phyloP scores from a whole-genome alignment of 257 asterid genomes.

The Mentha longifolia region DNA sequence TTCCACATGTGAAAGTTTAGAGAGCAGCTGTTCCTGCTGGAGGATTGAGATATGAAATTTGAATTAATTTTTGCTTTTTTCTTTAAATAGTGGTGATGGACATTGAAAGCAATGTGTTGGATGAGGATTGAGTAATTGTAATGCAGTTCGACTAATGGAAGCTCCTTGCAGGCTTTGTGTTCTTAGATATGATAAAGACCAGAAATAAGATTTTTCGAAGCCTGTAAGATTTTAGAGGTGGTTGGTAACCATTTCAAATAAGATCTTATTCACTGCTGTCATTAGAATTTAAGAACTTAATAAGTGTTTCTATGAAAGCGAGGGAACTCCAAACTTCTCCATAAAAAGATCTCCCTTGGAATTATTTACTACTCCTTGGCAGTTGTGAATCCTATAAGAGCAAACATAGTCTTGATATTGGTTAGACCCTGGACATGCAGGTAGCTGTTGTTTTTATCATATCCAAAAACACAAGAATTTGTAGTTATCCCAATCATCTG shows the following conservation, averaged over 20 bases:
- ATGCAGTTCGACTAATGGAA: background rate
- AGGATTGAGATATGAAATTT: slow-evolving; percentile 17
- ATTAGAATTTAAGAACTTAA: background rate
- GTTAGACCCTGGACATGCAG: background rate
- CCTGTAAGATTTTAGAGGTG: background rate
- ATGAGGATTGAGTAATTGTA: background rate
- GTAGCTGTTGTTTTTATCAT: background rate
- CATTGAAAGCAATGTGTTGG: slow-evolving; percentile 13
- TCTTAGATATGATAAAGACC: background rate
- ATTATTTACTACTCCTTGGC: background rate
- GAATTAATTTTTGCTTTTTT: background rate
- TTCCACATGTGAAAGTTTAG: slow-evolving; percentile 9
- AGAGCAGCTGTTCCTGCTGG: slow-evolving; percentile 1
- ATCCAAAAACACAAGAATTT: slow-evolving; percentile 2
- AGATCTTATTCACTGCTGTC: background rate
- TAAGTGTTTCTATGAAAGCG: background rate
- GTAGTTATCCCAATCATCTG: slow-evolving; percentile 5
- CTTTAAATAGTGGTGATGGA: slow-evolving; percentile 13
- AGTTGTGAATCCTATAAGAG: background rate
- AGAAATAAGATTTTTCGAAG: background rate
- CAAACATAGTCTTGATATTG: background rate
- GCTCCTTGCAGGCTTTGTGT: slow-evolving; percentile 2
- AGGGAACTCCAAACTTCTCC: background rate
- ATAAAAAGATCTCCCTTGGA: background rate
- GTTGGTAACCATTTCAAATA: background rate